These are phyloP conservation scores for Hyparrhenia diplandra DNA, from an alignment of 176 grass and related monocot genomes.

Conservation along the genomic window DNA sequence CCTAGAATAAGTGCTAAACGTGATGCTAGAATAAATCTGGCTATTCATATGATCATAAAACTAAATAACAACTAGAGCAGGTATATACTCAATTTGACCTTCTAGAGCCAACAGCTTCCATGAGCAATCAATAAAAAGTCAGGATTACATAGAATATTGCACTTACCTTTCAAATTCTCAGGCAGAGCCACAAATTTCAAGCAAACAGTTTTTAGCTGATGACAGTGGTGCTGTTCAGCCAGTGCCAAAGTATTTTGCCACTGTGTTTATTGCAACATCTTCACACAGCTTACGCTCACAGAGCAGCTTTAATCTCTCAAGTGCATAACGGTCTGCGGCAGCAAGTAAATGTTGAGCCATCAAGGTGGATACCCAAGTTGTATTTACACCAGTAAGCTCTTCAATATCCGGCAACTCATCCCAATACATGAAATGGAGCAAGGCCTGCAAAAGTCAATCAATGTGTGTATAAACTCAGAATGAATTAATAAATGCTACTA, in stretches of 20 bases:
- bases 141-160: not conserved
- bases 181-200: conserved; percentile 87
- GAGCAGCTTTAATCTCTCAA: conserved; percentile 90
- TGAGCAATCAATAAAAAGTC: not conserved
- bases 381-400: conserved; percentile 78
- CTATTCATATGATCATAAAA: not conserved
- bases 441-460: conserved; percentile 49
- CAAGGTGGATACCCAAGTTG: conserved; percentile 80
- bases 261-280: conserved; percentile 95
- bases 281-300: conserved; percentile 75
- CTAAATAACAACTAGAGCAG: not conserved
- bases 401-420: conserved; percentile 80
- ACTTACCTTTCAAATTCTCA: conserved; percentile 87
- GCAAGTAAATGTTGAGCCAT: conserved; percentile 97
- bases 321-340: conserved; percentile 85
- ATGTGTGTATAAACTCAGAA: not conserved
- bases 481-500: not conserved
- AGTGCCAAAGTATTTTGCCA: conserved; percentile 92
- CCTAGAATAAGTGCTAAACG: no score
- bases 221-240: conserved; percentile 94
- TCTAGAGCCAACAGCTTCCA: not conserved
- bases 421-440: conserved; percentile 99
- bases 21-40: no score
- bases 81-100: not conserved
- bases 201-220: conserved; percentile 93